Evolutionary conservation across 345 rosid genomes (phyloP), one percentile per base, ranked within the genome.

Genomic region (Rhizophora mangle): DNA sequence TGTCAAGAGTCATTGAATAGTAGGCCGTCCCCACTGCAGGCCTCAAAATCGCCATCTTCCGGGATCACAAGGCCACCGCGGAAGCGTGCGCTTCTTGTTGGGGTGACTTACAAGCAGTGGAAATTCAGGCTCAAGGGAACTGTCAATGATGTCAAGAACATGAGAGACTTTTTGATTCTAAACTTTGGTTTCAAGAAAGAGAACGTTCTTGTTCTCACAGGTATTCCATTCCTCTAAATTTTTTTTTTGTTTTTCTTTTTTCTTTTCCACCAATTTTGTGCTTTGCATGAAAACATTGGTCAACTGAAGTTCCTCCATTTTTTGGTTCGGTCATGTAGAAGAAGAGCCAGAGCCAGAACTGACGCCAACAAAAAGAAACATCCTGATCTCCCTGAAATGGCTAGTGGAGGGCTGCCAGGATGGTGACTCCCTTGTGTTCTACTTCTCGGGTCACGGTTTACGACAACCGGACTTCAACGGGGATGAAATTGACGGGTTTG

Each of bases 401-500:
- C 85, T 86, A 7, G 85, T 88, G 37, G 54, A 72, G 27, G 86
- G 27, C 20, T 78, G 86, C 73, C 26, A 10, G 60, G 18, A n/a
- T 0, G 87, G 82, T 6, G 84, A 86, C 32, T 84, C 93, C 0
- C 63, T 86, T 27, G 81, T 84, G 64, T 88, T 88, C 75, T 88
- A 76, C 68, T 88, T 80, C 78, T 83, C 93, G 0, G 90, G 93
- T 1, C 87, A 86, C n/a, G 90, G 93, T 9, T 34, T 84, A 9
- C 66, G 83, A 51, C 81, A 77, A 57, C 82, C 76, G 0, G 90
- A 88, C 60, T 69, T 75, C 20, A 6, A 74, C 2, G 60, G 49
- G 0, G 93, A 88, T 37, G 89, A 88, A 72, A 51, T 31, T 26
- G 93, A 88, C 64, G 90, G 93, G 49, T 84, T 80, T 47, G 84